Conservation (phyloP, 1,284 basidiomycete species). For the Afroboletus lepidellus region DNA sequence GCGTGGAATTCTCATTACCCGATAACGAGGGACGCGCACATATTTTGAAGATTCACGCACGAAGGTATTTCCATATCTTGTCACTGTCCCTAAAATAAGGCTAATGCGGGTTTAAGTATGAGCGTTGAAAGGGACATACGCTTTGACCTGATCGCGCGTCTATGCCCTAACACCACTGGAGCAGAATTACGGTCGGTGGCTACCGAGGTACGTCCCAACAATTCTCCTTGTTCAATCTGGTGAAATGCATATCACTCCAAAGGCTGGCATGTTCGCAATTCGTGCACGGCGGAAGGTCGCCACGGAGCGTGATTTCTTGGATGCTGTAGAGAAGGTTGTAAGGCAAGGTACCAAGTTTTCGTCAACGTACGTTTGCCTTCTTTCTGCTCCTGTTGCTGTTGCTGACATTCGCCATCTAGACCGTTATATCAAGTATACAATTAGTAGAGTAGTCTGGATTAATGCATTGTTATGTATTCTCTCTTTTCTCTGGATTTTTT, state of each 20-base stretch:
- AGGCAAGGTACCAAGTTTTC: slow-evolving; percentile 97
- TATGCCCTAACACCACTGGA: slow-evolving; percentile 98
- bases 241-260: neutral
- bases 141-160: slow-evolving; percentile 94
- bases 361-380: slow-evolving; percentile 29
- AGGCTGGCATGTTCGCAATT: slow-evolving; percentile 99
- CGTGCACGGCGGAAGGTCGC: slow-evolving; percentile 95
- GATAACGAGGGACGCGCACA: slow-evolving; percentile 97
- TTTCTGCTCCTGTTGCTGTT: neutral
- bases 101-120: slow-evolving; percentile 62
- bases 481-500: slow-evolving; percentile 4
- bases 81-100: slow-evolving; percentile 1
- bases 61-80: slow-evolving; percentile 52
- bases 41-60: slow-evolving; percentile 95
- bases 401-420: slow-evolving; percentile 35
- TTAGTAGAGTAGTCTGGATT: slow-evolving; percentile 37
- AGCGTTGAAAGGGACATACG: slow-evolving; percentile 96
- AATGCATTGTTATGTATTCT: slow-evolving; percentile 19
- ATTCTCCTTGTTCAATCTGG: neutral
- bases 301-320: slow-evolving; percentile 96
- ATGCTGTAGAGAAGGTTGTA: slow-evolving; percentile 98
- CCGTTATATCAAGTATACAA: slow-evolving; percentile 76
- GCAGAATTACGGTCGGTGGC: slow-evolving; percentile 96
- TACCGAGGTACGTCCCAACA: slow-evolving; percentile 70
- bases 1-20: slow-evolving; percentile 94